Base-by-base conservation (phyloP, 345 rosid species). In the Syzygium aromaticum region DNA sequence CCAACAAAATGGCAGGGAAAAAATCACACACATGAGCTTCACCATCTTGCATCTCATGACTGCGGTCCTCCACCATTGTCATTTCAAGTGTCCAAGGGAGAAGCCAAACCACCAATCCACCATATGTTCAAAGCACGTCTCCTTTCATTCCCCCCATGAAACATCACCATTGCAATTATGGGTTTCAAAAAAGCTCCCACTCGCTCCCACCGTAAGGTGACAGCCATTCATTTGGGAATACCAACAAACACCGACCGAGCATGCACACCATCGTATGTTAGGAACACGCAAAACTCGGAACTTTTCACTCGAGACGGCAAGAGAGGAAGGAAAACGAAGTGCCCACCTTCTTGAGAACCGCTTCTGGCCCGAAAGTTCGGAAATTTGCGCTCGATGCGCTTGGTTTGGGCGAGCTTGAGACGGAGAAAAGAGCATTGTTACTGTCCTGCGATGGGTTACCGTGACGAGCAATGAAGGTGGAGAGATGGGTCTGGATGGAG, bases 401-500 rank as follows among this genome's bases (percentile, higher is more conserved):
- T 56, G 54, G 61, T 28, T 54, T 82, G 30, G 92, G 85, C 67
- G 89, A 87, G 11, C 92, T 89, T 3, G 95, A 85, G 57, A 87
- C 12, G 51, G 93, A 90, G 88, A 91, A 84, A 33, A 86, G 84
- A 67, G 94, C 90, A 85, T 87, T 90, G 83, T 88, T 87, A 12
- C 51, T 77, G 73, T 88, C 7, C 38, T 88, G 52, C 5, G 89
- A 88, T 6, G 89, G 88, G 63, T 2, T 86, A 61, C 10, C 86
- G 61, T 87, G 22, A 84, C 86, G 90, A 77, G 86, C 87, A 52
- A 88, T 61, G 89, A 95, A 89, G 87, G 90, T 94, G 3, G 94
- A 92, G 87, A 96, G 87, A 73, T 91, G 97, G 87, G 91, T 89
- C 88, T 94, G 98, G 17, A 95, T 51, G 64, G 93, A 91, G 78